These are phyloP conservation scores for Euphorbia pulcherrima DNA, from an alignment of 345 rosid species.

Conservation along the genomic window DNA sequence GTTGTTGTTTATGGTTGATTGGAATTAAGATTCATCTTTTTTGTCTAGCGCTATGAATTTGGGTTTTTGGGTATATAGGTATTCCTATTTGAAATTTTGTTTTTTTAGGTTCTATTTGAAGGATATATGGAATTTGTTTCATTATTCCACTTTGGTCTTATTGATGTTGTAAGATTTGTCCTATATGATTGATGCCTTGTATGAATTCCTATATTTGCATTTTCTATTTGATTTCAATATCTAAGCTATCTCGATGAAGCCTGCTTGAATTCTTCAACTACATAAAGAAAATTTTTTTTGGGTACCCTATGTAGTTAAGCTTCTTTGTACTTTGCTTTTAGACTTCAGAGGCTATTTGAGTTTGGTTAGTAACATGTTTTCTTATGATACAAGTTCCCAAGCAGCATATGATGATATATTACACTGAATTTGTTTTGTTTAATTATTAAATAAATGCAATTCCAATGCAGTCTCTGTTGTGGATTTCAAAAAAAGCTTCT, in stretches of 20 bases:
- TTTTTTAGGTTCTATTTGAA: not conserved
- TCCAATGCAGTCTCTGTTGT: not conserved
- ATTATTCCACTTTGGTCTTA: not conserved
- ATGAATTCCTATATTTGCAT: too few relatives aligned
- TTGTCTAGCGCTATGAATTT: constrained; percentile 6
- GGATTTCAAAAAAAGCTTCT: not conserved
- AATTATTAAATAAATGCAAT: too few relatives aligned
- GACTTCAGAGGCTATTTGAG: not conserved
- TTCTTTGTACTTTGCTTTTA: not conserved
- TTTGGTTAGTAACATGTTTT: not conserved
- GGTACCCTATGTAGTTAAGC: too few relatives aligned
- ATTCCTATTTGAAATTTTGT: not conserved
- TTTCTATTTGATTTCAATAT: not conserved
- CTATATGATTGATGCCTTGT: not conserved
- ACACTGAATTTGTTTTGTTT: too few relatives aligned
- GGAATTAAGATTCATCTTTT: not conserved
- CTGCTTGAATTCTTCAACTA: not conserved
- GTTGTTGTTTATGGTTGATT: not conserved
- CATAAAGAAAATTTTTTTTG: not conserved
- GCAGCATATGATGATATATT: too few relatives aligned
- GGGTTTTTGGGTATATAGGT: constrained; percentile 3
- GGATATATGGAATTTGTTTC: not conserved
- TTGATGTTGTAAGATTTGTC: not conserved
- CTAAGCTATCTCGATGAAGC: not conserved
- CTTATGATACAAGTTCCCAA: too few relatives aligned